phyloP scores from a whole-genome alignment of 371 early-diverging fungal genomes.

The Mortierella sp. region DNA sequence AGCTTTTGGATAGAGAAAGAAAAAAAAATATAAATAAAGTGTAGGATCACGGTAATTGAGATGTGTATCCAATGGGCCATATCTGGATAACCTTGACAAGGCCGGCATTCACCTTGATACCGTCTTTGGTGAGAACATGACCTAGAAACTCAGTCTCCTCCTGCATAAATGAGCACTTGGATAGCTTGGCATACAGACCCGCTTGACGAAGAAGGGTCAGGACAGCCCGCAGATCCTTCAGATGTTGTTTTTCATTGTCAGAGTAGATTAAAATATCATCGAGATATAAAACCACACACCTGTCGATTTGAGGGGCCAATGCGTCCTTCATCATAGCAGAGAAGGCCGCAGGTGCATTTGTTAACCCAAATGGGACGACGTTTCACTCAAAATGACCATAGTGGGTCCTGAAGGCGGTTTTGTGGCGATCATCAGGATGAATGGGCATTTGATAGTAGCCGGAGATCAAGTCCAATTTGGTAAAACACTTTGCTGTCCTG shows the following conservation, averaged over 20 bases:
- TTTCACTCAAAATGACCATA: slow-evolving; percentile 59
- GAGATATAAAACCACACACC: slow-evolving; percentile 58
- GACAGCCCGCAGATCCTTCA: slow-evolving; percentile 55
- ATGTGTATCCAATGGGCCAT: slow-evolving; percentile 17
- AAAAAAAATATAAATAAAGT: too few relatives aligned
- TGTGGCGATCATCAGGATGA: slow-evolving; percentile 39
- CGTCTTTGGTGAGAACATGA: slow-evolving; percentile 9
- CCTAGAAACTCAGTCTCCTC: slow-evolving; percentile 11
- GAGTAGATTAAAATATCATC: slow-evolving; percentile 65
- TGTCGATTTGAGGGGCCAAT: slow-evolving; percentile 39
- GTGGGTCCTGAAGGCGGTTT: slow-evolving; percentile 55
- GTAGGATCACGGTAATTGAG: too few relatives aligned
- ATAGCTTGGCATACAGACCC: slow-evolving; percentile 55
- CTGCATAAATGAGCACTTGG: slow-evolving; percentile 62
- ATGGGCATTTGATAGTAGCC: slow-evolving; percentile 39
- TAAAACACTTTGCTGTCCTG: slow-evolving; percentile 51
- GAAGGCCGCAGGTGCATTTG: slow-evolving; percentile 61
- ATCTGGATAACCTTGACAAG: slow-evolving; percentile 7
- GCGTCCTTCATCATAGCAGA: slow-evolving; percentile 50
- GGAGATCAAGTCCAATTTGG: slow-evolving; percentile 67
- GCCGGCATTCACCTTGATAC: slow-evolving; percentile 3
- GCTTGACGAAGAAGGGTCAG: slow-evolving; percentile 52
- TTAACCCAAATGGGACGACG: slow-evolving; percentile 64
- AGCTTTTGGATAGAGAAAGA: too few relatives aligned
- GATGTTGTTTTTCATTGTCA: slow-evolving; percentile 62